These are phyloP conservation scores for Cladophialophora chaetospira DNA, from an alignment of 2,329 filamentous ascomycete genomes.

Conservation along the genomic window DNA sequence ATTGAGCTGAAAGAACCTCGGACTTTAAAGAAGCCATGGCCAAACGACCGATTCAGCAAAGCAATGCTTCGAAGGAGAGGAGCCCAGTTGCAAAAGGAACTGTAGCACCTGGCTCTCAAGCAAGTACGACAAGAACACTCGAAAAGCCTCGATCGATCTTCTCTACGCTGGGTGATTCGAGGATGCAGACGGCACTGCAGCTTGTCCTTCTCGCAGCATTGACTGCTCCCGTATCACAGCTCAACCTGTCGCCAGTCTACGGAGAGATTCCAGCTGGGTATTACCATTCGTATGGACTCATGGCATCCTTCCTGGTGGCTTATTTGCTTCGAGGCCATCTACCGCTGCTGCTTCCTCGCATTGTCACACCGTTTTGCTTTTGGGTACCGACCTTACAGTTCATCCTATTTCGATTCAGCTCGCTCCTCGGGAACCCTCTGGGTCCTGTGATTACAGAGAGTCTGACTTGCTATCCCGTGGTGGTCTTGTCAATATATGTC, in stretches of 20 bases:
- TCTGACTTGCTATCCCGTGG: conserved; percentile 70
- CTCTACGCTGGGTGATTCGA: conserved; percentile 10
- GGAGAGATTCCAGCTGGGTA: conserved; percentile 76
- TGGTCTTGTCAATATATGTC: conserved; percentile 64
- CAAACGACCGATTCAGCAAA: not conserved
- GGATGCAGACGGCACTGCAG: conserved; percentile 35
- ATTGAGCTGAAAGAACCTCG: not conserved
- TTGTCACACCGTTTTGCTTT: conserved; percentile 70
- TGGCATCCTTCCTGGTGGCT: conserved; percentile 68
- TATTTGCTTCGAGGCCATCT: conserved; percentile 63
- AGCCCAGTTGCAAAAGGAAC: not conserved
- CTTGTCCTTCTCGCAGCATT: conserved; percentile 43
- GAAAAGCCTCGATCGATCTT: conserved; percentile 6
- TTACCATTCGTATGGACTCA: conserved; percentile 69
- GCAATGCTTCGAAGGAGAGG: not conserved
- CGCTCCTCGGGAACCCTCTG: conserved; percentile 64
- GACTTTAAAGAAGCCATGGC: conserved; percentile 2
- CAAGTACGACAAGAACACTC: not conserved
- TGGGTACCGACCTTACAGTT: conserved; percentile 75
- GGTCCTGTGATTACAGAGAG: conserved; percentile 77
- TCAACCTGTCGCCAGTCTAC: conserved; percentile 82
- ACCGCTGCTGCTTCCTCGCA: conserved; percentile 50
- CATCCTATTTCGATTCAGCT: conserved; percentile 68
- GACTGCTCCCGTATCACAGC: conserved; percentile 54
- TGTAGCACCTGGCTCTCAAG: not conserved